Conservation (phyloP, 176 grass and related monocot genomes). For the Raddia guianensis region DNA sequence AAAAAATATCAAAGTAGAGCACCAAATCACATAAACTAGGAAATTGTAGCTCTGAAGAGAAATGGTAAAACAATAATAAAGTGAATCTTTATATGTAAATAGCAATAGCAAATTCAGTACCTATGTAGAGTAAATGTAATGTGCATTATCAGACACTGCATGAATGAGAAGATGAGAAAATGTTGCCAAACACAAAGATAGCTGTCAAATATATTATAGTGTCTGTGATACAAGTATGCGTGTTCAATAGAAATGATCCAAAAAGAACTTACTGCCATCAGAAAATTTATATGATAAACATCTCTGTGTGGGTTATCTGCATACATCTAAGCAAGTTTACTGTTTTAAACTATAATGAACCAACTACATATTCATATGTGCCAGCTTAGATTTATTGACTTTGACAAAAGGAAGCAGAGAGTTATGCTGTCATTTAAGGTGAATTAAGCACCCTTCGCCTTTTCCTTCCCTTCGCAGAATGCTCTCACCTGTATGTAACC, state of each 20-base stretch:
- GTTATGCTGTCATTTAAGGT: neutral
- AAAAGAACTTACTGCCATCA: neutral
- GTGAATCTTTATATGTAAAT: neutral
- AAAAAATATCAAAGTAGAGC: slow-evolving; percentile 16
- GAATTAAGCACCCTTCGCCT: neutral
- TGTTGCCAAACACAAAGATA: neutral
- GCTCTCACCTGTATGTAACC: neutral
- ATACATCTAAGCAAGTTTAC: neutral
- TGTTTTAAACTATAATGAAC: neutral
- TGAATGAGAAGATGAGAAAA: slow-evolving; percentile 1
- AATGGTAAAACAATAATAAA: neutral
- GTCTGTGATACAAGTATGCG: neutral
- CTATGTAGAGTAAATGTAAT: neutral
- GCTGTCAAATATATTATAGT: neutral
- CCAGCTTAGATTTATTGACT: neutral
- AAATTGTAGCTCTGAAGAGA: slow-evolving; percentile 3
- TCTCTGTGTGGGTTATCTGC: neutral
- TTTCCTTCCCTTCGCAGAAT: neutral
- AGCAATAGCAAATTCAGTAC: neutral
- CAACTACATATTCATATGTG: neutral
- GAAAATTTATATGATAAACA: neutral
- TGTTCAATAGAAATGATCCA: slow-evolving; percentile 15
- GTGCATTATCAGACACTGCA: neutral
- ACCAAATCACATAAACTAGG: slow-evolving; percentile 8
- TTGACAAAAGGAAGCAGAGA: neutral